Conservation (phyloP, 768 basidiomycete species). For the Daedalea quercina region DNA sequence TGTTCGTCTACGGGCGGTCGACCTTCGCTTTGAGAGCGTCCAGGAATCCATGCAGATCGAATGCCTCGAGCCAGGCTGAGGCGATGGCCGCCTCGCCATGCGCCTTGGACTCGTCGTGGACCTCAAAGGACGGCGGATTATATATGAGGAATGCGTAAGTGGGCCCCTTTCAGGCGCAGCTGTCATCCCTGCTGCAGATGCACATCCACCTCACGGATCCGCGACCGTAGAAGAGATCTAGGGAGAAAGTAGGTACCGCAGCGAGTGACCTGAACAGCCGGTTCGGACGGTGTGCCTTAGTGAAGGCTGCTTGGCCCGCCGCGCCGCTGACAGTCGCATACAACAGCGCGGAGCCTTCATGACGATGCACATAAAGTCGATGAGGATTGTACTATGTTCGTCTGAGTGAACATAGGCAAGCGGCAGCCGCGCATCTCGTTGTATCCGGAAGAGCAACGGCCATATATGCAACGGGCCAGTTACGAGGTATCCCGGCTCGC, state of each 20-base stretch:
- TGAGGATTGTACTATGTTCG: neutral
- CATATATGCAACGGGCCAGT: slow-evolving; percentile 18
- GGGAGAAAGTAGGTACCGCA: neutral
- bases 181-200: neutral
- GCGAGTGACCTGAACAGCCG: neutral
- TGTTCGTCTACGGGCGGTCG: neutral
- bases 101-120: no score
- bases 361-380: neutral
- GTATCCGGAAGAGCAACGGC: slow-evolving; percentile 10
- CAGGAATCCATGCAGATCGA: neutral
- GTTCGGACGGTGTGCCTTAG: no score
- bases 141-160: neutral
- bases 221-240: neutral
- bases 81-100: no score
- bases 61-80: no score
- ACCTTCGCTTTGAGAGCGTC: neutral
- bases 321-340: no score
- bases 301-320: no score
- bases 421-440: neutral
- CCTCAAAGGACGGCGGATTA: no score
- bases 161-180: no score
- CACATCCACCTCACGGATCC: neutral
- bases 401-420: neutral
- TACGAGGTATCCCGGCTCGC: slow-evolving; percentile 3
- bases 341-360: no score